These are phyloP conservation scores for Candida vartiovaarae DNA, from an alignment of 805 yeast species.

Conservation along the genomic window DNA sequence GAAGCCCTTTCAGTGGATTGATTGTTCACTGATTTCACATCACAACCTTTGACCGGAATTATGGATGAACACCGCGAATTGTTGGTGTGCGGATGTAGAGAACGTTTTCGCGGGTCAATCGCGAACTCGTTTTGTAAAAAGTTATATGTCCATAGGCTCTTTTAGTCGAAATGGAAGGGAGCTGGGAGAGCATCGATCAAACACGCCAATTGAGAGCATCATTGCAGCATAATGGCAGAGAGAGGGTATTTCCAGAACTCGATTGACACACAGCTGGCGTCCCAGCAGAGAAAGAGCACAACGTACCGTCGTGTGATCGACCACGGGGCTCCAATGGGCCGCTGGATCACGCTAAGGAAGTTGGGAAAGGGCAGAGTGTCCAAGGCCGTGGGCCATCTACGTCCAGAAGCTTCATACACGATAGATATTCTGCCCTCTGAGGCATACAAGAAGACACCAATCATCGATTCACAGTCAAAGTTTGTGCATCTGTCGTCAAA, in stretches of 20 bases:
- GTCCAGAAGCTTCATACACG: slow-evolving; percentile 65
- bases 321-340: slow-evolving; percentile 67
- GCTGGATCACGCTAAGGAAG: slow-evolving; percentile 47
- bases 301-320: slow-evolving; percentile 68
- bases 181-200: no score
- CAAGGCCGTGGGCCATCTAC: slow-evolving; percentile 37
- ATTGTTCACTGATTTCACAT: background rate
- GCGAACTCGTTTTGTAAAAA: background rate
- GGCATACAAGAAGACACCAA: slow-evolving; percentile 44
- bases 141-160: no score
- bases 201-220: background rate
- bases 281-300: slow-evolving; percentile 40
- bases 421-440: slow-evolving; percentile 60
- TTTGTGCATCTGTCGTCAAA: slow-evolving; percentile 88
- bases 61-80: background rate
- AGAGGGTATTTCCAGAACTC: slow-evolving; percentile 17
- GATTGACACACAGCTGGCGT: slow-evolving; percentile 22
- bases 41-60: background rate
- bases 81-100: no score
- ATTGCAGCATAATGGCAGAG: slow-evolving; percentile 1
- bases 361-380: slow-evolving; percentile 34
- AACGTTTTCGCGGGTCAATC: background rate
- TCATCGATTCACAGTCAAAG: slow-evolving; percentile 64
- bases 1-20: no score
- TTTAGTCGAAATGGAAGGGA: no score